Base-by-base conservation (phyloP, 164 flowering plant species). In the Magnolia changhungtana region DNA sequence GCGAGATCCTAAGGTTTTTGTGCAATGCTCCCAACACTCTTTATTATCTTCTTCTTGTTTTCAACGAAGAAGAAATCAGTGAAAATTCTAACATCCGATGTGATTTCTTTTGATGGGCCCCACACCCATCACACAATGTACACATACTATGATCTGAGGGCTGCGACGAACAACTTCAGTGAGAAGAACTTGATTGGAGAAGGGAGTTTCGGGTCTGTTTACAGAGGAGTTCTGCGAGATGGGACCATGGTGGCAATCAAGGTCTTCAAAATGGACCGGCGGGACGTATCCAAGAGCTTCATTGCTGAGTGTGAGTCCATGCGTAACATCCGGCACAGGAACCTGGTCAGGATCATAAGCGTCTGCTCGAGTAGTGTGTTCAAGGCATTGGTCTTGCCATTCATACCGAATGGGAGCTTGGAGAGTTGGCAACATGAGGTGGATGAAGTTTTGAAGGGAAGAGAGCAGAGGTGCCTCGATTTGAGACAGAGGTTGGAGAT, bases 401-500 rank as follows among this genome's bases (percentile, higher is more conserved):
- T 21, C 76, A 78, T 78, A 78, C 81, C 78, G 1, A 78, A 75
- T 59, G 81, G 83, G 23, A 78, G 76, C 76, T 50, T 81, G 29
- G 80, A 81, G 8, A 67, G 67, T 8, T 72, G 81, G 73, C 67
- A 78, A 50, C 73, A 71, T 21, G 27, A 24, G 59, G 13, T 18
- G 59, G 4, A 37, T 5, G 45, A 37, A 2, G 23, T 51, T 50
- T 71, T 27, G 11, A 4, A 50, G 16, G 73, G 7, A 21, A 8
- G 8, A 7, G 16, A 21, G 18, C 7, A n/a, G 20, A 9, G 19
- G 18, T 8, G 7, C 8, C 21, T 74, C 2, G 9, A 51, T 63
- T 37, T 74, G 2, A 21, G 13, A 3, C 23, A 64, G 21, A 74
- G 69, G 55, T 8, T 74, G 51, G 69, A 74, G 8, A 64, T 64